Conservation (phyloP, 495 filamentous ascomycete species). For the Hypomontagnella submonticulosa region DNA sequence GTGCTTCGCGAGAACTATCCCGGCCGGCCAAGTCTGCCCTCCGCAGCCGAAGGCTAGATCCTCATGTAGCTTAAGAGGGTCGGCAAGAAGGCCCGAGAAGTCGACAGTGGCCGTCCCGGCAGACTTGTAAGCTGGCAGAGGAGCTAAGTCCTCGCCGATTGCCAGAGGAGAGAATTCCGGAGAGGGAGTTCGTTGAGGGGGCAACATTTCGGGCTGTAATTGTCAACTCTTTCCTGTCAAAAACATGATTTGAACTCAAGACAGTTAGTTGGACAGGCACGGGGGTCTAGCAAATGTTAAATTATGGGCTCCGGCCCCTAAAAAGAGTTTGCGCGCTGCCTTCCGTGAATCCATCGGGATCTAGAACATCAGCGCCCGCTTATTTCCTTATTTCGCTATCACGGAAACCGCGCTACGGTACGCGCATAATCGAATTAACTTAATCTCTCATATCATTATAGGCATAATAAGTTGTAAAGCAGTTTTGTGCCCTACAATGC, state of each 20-base stretch:
- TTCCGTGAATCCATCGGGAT: constrained; percentile 27
- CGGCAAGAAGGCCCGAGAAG: constrained; percentile 77
- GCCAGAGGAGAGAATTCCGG: constrained; percentile 60
- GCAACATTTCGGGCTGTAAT: constrained; percentile 22
- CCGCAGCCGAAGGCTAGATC: constrained; percentile 89
- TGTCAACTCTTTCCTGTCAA: constrained; percentile 3
- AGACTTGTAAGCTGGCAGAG: constrained; percentile 70
- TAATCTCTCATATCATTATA: neutral
- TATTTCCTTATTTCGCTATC: constrained; percentile 29
- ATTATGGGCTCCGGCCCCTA: constrained; percentile 24
- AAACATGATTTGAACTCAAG: neutral
- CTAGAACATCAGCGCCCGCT: constrained; percentile 26
- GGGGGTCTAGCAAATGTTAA: constrained; percentile 10
- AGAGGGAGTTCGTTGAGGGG: constrained; percentile 27
- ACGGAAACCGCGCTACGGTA: constrained; percentile 4
- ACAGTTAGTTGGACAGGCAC: neutral
- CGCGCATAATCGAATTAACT: constrained; percentile 27
- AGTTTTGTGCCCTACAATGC: neutral
- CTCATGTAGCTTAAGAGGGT: constrained; percentile 80
- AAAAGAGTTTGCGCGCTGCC: constrained; percentile 25
- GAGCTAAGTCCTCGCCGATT: constrained; percentile 74
- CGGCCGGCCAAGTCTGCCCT: constrained; percentile 93
- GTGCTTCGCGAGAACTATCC: constrained; percentile 86
- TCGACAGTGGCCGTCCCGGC: constrained; percentile 70
- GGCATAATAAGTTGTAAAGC: no score